phyloP scores from a whole-genome alignment of 495 filamentous ascomycete genomes.

The Penicillium goetzii region DNA sequence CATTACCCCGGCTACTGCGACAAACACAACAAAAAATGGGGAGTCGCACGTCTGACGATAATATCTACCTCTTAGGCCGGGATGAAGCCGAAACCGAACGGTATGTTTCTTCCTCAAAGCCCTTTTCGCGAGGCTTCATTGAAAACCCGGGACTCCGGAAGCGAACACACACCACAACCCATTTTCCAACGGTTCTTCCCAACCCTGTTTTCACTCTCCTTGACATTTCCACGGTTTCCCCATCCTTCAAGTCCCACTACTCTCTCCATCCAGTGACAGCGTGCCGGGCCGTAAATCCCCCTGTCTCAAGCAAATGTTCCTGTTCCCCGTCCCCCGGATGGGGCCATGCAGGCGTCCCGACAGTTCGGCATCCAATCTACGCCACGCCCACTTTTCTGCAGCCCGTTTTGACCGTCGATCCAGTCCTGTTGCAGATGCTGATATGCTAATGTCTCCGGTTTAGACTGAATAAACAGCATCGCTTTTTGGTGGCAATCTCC shows the following conservation, averaged over 20 bases:
- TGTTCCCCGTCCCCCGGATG: not conserved
- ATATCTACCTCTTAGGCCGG: not conserved
- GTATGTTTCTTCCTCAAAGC: not conserved
- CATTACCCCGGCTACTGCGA: no score
- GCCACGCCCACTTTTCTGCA: slow-evolving; percentile 9
- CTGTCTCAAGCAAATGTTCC: not conserved
- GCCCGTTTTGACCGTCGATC: not conserved
- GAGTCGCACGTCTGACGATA: not conserved
- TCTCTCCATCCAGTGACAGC: not conserved
- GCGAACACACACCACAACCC: not conserved
- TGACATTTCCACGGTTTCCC: no score
- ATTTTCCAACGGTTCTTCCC: not conserved
- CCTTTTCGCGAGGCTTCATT: not conserved
- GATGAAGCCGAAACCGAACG: slow-evolving; percentile 5
- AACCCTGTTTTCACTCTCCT: not conserved
- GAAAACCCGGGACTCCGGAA: not conserved
- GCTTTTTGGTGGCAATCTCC: slow-evolving; percentile 27
- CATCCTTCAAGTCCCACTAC: not conserved
- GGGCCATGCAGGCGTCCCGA: slow-evolving; percentile 15
- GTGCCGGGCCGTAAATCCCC: not conserved
- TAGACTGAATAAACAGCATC: slow-evolving; percentile 37
- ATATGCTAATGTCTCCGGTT: not conserved
- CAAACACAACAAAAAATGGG: not conserved
- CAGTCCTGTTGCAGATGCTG: not conserved
- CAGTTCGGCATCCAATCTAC: slow-evolving; percentile 14